Evolutionary conservation across 2,329 filamentous ascomycete species (phyloP), one percentile per base, ranked within the genome.

Genomic region (Penicillium sp.): DNA sequence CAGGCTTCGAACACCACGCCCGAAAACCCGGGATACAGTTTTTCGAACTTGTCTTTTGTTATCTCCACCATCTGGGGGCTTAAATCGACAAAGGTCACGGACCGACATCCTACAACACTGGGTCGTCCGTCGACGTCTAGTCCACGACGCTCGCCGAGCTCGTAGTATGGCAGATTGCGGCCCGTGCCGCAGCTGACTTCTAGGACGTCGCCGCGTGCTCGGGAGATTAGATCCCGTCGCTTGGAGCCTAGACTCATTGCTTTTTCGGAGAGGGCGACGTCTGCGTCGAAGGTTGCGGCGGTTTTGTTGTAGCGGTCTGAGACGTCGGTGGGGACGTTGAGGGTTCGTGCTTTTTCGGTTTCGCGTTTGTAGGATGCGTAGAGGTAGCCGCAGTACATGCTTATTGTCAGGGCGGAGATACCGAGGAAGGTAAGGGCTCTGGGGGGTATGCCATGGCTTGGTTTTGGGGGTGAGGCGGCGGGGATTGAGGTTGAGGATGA

Each of bases 131-230:
- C 55, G 5, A 61, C 55, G 35, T 70, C 64, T 1, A 64, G 47
- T 4, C 60, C 66, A 14, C 68, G 56, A 31, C 60, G 59, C 52
- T 70, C 65, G 2, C 68, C 68, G 3, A 76, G 59, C 43, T 71
- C 64, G 57, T 78, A 78, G 54, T 71, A 76, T 25, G 67, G 60
- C 53, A 74, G 58, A 52, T 78, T 78, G 29, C 75, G 65, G 3
- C 76, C 76, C 1, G 76, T 78, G n/a, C 76, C 75, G 35, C 70
- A 75, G 52, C 72, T 74, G 33, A 77, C 73, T 59, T 78, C 76
- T 4, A 78, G 65, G 7, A 77, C 74, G 53, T 78, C 58, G 1
- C 76, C 76, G 16, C 66, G 62, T 3, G 75, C 75, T 50, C 67
- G 63, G 7, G 60, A 57, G n/a, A 73, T 63, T 2, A 78, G 64